Evolutionary conservation across 164 flowering plant species (phyloP).

Genomic region (Malania oleifera): DNA sequence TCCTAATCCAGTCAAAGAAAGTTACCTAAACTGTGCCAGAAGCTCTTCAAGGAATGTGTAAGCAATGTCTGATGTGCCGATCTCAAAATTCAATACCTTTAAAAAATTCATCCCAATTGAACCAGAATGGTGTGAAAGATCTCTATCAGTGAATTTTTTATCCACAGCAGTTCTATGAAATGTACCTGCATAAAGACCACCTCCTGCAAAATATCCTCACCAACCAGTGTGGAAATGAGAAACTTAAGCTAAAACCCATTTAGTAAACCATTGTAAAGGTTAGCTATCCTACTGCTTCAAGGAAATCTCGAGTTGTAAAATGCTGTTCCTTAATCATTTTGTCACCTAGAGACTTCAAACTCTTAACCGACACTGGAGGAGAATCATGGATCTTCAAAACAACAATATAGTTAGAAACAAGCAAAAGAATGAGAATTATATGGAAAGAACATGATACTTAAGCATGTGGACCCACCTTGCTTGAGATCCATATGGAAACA

Average conservation of each 20-base stretch:
- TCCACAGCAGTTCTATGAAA: slow-evolving; percentile 2
- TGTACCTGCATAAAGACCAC: slow-evolving; percentile 68
- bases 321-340: slow-evolving; percentile 59
- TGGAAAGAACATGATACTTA: not conserved
- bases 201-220: slow-evolving; percentile 43
- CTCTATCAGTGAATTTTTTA: too few relatives aligned
- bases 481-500: slow-evolving; percentile 66
- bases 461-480: slow-evolving; percentile 38
- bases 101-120: slow-evolving; percentile 3
- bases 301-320: slow-evolving; percentile 56
- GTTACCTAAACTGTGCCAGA: slow-evolving; percentile 49
- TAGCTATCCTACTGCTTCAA: slow-evolving; percentile 59
- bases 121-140: slow-evolving; percentile 2
- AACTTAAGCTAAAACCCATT: too few relatives aligned
- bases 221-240: slow-evolving; percentile 7
- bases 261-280: not conserved
- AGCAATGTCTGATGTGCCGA: slow-evolving; percentile 47
- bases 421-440: not conserved
- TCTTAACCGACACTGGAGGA: slow-evolving; percentile 41
- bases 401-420: not conserved
- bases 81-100: slow-evolving; percentile 63
- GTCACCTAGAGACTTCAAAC: slow-evolving; percentile 55
- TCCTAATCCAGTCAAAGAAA: not conserved
- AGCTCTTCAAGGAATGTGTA: slow-evolving; percentile 56
- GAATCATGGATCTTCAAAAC: slow-evolving; percentile 53